Base-by-base conservation (phyloP, 345 rosid species). In the Heritiera littoralis region DNA sequence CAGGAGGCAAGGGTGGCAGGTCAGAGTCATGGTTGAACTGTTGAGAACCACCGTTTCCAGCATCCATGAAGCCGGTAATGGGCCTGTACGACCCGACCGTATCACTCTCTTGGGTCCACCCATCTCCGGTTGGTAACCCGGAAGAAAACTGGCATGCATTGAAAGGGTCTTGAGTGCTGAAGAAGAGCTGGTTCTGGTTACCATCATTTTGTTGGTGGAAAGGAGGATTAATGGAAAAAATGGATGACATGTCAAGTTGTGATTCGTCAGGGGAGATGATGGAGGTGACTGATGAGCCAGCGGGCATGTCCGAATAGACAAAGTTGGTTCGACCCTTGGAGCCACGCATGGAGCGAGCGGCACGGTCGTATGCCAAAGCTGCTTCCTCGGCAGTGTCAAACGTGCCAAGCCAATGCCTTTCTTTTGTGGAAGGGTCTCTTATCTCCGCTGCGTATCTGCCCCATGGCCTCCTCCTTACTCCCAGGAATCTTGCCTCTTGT, bases 401-500 rank as follows among this genome's bases (percentile, higher is more conserved):
- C 38, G 38, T 35, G 38, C 38, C 38, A 35, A 35, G 38, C 38
- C 38, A 35, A 35, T 35, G 38, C 38, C 38, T 35, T 35, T 35
- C 38, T 3, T 95, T 95, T 6, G 98, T 94, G 11, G 97, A 84
- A 6, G 98, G 95, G 87, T 95, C 95, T 79, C 98, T 87, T 86
- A 95, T 95, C 81, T 95, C 98, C 1, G 98, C 95, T 4, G 98
- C 98, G 13, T 94, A 94, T 78, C 98, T 82, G 32, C 98, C 98
- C 98, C 98, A 94, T 1, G 98, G 98, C 79, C 98, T 87, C 38
- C 98, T 83, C 77, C 98, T 89, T 41, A 94, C 98, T n/a, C 98
- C 98, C 23, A 95, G 82, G 78, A 90, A 95, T 81, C 94, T 89
- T 7, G 81, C 83, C 17, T 85, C 89, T 4, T 84, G 79, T 20